Percentiles rank a stretch among this genome's conserved stretches.
These are phyloP conservation scores for Gossypium davidsonii DNA, from an alignment of 441 rosid species.

Conservation along the genomic window DNA sequence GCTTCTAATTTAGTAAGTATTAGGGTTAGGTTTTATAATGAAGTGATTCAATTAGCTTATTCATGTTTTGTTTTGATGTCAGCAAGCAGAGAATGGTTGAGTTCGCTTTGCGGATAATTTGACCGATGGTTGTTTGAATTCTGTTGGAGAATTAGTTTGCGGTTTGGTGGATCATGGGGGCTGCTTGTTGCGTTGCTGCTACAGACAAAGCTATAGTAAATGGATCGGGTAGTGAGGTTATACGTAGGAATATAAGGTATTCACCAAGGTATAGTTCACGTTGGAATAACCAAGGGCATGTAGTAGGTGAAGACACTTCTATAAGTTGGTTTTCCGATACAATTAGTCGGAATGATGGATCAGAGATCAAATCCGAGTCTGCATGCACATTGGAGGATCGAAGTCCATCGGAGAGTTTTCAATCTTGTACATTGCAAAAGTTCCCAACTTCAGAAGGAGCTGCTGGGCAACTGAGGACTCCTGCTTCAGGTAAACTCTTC, in stretches of 20 bases:
- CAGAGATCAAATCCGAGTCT: conserved; percentile 56
- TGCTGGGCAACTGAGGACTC: conserved; percentile 32
- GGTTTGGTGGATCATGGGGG: conserved; percentile 57
- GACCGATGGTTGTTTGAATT: conserved; percentile 21
- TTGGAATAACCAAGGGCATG: conserved; percentile 94
- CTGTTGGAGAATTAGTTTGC: conserved; percentile 10
- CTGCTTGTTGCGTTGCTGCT: conserved; percentile 89
- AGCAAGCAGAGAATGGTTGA: background rate
- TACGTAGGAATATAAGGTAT: conserved; percentile 57
- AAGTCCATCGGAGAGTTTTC: conserved; percentile 47
- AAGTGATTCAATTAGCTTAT: background rate
- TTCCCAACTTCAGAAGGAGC: conserved; percentile 59
- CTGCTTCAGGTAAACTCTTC: conserved; percentile 49
- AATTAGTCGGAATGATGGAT: conserved; percentile 42
- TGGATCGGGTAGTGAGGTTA: conserved; percentile 52
- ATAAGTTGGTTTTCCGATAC: conserved; percentile 67
- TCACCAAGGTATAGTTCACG: conserved; percentile 95
- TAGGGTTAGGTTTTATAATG: background rate
- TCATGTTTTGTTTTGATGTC: background rate
- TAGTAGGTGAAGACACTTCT: conserved; percentile 89
- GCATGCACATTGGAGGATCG: conserved; percentile 61
- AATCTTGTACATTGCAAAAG: conserved; percentile 49
- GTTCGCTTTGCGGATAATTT: conserved; percentile 21
- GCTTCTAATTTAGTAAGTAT: background rate
- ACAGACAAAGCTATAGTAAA: conserved; percentile 70